Evolutionary conservation across 371 early-diverging fungal genomes (phyloP).

Genomic region (Mucor indicus): DNA sequence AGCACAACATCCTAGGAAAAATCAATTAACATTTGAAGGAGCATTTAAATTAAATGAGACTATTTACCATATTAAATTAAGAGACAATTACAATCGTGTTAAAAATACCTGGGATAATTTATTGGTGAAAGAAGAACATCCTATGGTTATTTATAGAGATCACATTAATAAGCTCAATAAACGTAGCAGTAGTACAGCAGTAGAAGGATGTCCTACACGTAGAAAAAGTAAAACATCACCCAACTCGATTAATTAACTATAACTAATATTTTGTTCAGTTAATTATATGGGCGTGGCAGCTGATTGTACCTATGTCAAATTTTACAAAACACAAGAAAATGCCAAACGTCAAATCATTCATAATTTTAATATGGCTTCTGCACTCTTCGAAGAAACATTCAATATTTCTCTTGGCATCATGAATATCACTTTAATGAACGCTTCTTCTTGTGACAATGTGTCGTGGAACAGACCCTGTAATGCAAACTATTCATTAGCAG

Average conservation of each 20-base stretch:
- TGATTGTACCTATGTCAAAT: slow-evolving; percentile 72
- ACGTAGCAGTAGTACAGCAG: background rate
- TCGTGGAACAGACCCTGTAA: slow-evolving; percentile 84
- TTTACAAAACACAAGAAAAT: slow-evolving; percentile 52
- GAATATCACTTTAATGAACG: slow-evolving; percentile 68
- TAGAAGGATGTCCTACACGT: slow-evolving; percentile 16
- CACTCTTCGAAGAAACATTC: slow-evolving; percentile 87
- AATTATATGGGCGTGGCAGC: slow-evolving; percentile 60
- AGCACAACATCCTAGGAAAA: slow-evolving; percentile 8
- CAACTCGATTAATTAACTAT: background rate
- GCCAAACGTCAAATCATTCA: slow-evolving; percentile 71
- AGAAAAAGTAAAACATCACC: slow-evolving; percentile 18
- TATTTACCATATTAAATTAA: slow-evolving; percentile 63
- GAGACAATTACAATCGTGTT: slow-evolving; percentile 47
- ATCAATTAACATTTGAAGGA: slow-evolving; percentile 58
- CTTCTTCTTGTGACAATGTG: slow-evolving; percentile 42
- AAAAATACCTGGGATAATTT: slow-evolving; percentile 57
- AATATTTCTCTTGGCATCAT: slow-evolving; percentile 87
- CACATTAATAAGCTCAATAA: slow-evolving; percentile 30
- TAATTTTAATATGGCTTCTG: slow-evolving; percentile 76
- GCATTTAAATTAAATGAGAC: slow-evolving; percentile 55
- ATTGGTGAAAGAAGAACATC: background rate
- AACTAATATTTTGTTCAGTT: slow-evolving; percentile 18
- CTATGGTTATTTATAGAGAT: slow-evolving; percentile 65
- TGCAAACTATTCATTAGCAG: slow-evolving; percentile 66